Conservation (phyloP, 2,329 filamentous ascomycete species). For the Dryadomyces quercus-mongolicae region DNA sequence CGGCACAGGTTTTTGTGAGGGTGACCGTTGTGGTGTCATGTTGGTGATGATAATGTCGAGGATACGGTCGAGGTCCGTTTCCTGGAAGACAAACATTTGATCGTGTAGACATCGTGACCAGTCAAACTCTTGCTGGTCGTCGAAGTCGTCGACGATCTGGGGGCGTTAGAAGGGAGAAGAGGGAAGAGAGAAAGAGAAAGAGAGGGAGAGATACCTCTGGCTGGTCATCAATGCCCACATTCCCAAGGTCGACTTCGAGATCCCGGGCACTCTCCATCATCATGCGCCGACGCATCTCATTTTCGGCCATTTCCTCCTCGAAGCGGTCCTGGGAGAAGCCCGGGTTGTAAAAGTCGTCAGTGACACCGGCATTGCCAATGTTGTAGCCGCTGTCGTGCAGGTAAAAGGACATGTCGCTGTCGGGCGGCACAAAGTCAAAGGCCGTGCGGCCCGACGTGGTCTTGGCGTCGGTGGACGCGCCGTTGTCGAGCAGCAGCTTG, state of each 20-base stretch:
- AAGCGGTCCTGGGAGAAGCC: constrained; percentile 89
- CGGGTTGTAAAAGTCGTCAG: constrained; percentile 86
- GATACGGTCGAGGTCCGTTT: constrained; percentile 81
- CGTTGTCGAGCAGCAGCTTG: constrained; percentile 82
- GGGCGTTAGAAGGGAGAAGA: constrained; percentile 13
- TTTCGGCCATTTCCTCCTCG: constrained; percentile 95
- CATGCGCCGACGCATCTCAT: constrained; percentile 89
- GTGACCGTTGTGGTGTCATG: constrained; percentile 92
- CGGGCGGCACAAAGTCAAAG: constrained; percentile 88
- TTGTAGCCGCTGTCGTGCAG: constrained; percentile 88
- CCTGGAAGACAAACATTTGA: constrained; percentile 99
- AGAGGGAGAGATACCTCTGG: constrained; percentile 52
- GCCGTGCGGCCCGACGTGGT: constrained; percentile 89
- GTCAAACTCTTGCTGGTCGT: constrained; percentile 86
- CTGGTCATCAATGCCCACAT: constrained; percentile 89
- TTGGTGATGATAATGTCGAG: constrained; percentile 93
- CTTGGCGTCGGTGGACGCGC: constrained; percentile 90
- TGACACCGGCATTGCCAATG: constrained; percentile 67
- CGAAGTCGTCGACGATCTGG: constrained; percentile 62
- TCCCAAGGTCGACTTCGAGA: constrained; percentile 89
- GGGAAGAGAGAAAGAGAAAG: background rate
- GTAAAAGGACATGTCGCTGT: constrained; percentile 94
- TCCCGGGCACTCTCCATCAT: constrained; percentile 99
- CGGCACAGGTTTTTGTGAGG: constrained; percentile 93
- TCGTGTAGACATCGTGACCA: constrained; percentile 92